Percentiles rank a stretch among this genome's conserved stretches.
Evolutionary conservation across 2,329 filamentous ascomycete species (phyloP).

Genomic region (Myriosclerotinia curreyana): DNA sequence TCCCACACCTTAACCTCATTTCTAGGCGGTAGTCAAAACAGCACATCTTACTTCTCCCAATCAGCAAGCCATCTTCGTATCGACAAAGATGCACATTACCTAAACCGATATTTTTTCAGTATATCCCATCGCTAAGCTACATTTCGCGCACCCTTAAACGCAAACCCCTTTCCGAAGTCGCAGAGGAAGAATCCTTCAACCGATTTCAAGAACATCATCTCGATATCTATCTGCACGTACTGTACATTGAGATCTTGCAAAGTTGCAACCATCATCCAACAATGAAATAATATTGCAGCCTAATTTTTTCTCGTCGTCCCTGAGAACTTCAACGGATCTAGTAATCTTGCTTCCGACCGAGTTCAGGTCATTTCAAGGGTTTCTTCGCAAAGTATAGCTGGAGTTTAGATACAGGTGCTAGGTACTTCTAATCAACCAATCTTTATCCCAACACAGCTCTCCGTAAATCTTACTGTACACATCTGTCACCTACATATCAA

Average conservation of each 20-base stretch:
- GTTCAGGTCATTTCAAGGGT: conserved; percentile 9
- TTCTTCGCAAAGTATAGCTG: conserved; percentile 9
- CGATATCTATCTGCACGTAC: neutral
- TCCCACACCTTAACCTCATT: neutral
- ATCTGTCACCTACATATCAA: neutral
- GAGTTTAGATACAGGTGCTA: conserved; percentile 9
- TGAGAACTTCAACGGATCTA: neutral
- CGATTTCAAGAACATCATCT: neutral
- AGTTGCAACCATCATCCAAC: conserved; percentile 18
- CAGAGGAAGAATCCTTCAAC: conserved; percentile 19
- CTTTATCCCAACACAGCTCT: conserved; percentile 16
- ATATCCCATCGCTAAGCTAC: neutral
- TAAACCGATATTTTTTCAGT: neutral
- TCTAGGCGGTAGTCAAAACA: conserved; percentile 14
- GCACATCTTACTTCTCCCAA: neutral
- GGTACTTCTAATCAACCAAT: conserved; percentile 11
- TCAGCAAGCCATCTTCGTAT: conserved; percentile 16
- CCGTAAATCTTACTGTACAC: conserved; percentile 17
- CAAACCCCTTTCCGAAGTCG: conserved; percentile 18
- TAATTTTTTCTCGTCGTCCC: conserved; percentile 7
- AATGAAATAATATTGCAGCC: conserved; percentile 13
- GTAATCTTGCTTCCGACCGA: conserved; percentile 6
- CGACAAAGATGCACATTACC: neutral
- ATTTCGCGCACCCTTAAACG: conserved; percentile 10
- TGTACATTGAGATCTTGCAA: conserved; percentile 15